A percentile compares a stretch with the other conserved stretches of the same genome.
Conservation (phyloP, 768 basidiomycete genomes). For the Megacollybia marginata region DNA sequence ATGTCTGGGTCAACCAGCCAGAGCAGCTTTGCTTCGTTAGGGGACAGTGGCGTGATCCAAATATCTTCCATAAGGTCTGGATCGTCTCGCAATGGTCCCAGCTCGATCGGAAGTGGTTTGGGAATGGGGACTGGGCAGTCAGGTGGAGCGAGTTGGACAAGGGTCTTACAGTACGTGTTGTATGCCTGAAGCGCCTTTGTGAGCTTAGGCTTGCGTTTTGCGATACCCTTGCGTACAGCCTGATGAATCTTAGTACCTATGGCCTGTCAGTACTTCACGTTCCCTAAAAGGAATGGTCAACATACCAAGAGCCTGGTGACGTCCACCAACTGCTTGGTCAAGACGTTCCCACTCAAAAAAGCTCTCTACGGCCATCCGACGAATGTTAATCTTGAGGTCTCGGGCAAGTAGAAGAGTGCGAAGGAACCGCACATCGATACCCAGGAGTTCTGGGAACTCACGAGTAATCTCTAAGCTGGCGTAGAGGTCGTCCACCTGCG, state of each 20-base stretch:
- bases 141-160: neutral
- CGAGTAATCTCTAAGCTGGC: neutral
- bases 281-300: neutral
- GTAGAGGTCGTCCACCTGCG: neutral
- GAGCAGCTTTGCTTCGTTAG: neutral
- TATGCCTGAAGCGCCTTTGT: neutral
- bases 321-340: neutral
- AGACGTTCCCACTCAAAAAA: neutral
- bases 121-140: neutral
- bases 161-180: neutral
- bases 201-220: neutral
- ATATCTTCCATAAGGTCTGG: neutral
- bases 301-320: neutral
- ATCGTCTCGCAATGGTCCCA: neutral
- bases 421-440: constrained; percentile 1
- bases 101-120: neutral
- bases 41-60: neutral
- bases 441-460: neutral
- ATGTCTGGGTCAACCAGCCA: constrained; percentile 3
- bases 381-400: constrained; percentile 7
- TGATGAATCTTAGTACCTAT: neutral
- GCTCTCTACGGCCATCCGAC: constrained; percentile 1
- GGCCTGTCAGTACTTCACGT: neutral
- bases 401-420: constrained; percentile 3
- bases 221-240: neutral